These are phyloP conservation scores for Phytophthora sp. DNA, from an alignment of 352 stramenopile species.

Conservation along the genomic window DNA sequence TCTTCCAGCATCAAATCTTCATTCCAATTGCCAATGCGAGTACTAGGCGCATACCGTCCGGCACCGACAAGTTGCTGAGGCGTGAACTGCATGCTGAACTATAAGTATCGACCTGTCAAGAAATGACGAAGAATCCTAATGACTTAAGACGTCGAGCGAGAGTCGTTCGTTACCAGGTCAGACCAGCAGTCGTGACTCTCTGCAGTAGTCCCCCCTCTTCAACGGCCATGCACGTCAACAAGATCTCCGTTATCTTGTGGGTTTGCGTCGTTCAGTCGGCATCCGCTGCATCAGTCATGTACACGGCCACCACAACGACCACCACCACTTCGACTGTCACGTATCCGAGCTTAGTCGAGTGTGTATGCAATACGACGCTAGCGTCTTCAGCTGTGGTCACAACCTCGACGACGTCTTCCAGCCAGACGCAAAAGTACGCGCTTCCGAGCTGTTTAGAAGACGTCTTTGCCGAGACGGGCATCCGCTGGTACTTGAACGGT, in stretches of 20 bases:
- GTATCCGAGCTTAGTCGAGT: conserved; percentile 76
- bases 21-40: conserved; percentile 91
- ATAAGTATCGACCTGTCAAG: no score
- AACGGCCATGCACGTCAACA: conserved; percentile 16
- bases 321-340: conserved; percentile 32
- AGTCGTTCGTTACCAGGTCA: conserved; percentile 39
- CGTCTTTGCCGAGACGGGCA: conserved; percentile 80
- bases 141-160: neutral
- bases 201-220: neutral
- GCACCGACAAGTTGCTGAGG: conserved; percentile 88
- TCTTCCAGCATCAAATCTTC: conserved; percentile 91
- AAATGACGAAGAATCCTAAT: neutral
- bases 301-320: conserved; percentile 14
- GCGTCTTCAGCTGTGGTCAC: conserved; percentile 62
- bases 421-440: conserved; percentile 59
- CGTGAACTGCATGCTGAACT: conserved; percentile 84
- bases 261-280: conserved; percentile 5
- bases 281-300: conserved; percentile 19
- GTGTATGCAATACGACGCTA: conserved; percentile 75
- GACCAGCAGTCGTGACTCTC: conserved; percentile 32
- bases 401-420: conserved; percentile 41
- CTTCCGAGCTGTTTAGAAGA: conserved; percentile 75
- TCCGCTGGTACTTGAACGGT: conserved; percentile 84
- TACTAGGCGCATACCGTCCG: conserved; percentile 77
- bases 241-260: conserved; percentile 24